Conservation (phyloP, 1,284 basidiomycete species). For the Ustilago hordei region DNA sequence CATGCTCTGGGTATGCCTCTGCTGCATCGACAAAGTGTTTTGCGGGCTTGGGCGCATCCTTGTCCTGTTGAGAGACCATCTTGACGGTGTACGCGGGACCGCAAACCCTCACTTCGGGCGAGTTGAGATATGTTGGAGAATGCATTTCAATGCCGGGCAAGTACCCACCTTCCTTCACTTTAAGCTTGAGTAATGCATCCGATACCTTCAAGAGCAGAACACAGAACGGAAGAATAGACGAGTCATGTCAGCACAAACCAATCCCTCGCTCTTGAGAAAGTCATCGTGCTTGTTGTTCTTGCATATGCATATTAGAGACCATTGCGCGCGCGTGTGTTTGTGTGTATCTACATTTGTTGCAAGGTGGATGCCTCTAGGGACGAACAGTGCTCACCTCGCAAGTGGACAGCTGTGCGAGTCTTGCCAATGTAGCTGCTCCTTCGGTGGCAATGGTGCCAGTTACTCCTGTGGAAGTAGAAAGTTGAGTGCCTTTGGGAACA, state of each 20-base stretch:
- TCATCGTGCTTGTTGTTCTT: not conserved
- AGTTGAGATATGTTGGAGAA: constrained; percentile 70
- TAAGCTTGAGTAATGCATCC: constrained; percentile 89
- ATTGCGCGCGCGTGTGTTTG: not conserved
- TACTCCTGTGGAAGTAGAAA: constrained; percentile 12
- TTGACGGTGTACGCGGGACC: constrained; percentile 91
- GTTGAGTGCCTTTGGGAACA: constrained; percentile 44
- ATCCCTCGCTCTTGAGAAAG: not conserved
- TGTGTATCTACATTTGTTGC: constrained; percentile 14
- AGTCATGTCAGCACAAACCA: constrained; percentile 3
- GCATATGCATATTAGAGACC: not conserved
- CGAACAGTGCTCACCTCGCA: constrained; percentile 52
- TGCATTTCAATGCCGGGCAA: constrained; percentile 81
- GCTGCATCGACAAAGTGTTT: constrained; percentile 88
- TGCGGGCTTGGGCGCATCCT: constrained; percentile 76
- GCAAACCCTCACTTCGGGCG: constrained; percentile 62
- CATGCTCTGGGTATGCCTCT: constrained; percentile 73
- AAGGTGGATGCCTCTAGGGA: constrained; percentile 14
- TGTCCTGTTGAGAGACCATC: constrained; percentile 80
- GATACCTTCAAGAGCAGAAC: constrained; percentile 75
- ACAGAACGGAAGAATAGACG: constrained; percentile 9
- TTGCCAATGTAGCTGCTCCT: constrained; percentile 29
- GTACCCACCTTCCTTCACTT: constrained; percentile 80
- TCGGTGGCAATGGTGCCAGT: constrained; percentile 2
- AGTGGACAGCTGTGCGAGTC: constrained; percentile 47